Percentiles rank a stretch among this genome's conserved stretches.
Conservation (phyloP, 176 grass and related monocot genomes). For the Canna indica region DNA sequence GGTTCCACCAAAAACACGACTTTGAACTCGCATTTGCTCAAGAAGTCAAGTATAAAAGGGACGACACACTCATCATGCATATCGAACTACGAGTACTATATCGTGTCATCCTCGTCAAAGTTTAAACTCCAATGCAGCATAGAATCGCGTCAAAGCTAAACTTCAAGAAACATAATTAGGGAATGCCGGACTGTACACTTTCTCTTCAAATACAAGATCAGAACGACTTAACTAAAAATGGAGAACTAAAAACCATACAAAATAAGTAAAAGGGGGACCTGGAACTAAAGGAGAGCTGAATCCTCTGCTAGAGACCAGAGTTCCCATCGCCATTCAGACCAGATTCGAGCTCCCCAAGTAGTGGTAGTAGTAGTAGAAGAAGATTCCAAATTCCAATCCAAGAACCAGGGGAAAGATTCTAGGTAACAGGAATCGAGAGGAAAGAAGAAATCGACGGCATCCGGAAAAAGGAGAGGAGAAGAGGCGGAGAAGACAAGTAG, state of each 20-base stretch:
- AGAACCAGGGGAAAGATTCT: background rate
- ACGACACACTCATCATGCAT: background rate
- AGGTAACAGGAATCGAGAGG: background rate
- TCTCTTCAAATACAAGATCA: background rate
- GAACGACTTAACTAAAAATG: background rate
- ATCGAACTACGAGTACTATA: background rate
- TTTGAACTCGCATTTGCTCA: background rate
- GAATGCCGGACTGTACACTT: background rate
- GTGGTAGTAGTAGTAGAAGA: background rate
- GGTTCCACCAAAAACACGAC: background rate
- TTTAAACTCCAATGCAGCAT: background rate
- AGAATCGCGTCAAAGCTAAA: background rate
- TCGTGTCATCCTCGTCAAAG: background rate
- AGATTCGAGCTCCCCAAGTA: background rate
- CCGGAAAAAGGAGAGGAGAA: background rate
- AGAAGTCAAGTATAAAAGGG: background rate
- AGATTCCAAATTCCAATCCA: background rate
- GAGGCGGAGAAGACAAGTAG: background rate
- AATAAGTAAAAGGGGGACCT: slow-evolving; percentile 17
- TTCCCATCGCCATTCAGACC: slow-evolving; percentile 46
- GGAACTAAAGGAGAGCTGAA: slow-evolving; percentile 34
- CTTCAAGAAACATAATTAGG: background rate
- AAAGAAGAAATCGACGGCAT: background rate
- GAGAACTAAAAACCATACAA: background rate
- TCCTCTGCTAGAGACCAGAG: slow-evolving; percentile 39